phyloP scores from a whole-genome alignment of 83 land plant genomes.

The Thuja plicata region DNA sequence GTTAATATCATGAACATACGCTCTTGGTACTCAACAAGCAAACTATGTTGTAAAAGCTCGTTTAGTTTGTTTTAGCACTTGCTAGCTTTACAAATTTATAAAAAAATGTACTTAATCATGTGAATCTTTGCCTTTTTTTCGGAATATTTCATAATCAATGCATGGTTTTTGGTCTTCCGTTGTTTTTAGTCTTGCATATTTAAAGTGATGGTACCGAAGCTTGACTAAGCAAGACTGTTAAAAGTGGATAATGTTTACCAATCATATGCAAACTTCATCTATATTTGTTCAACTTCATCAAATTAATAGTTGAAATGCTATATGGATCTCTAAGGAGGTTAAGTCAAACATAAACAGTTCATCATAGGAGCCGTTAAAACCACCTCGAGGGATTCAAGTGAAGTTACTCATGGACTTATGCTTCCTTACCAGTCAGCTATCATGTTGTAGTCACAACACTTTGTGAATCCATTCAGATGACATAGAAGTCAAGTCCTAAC shows the following conservation, averaged over 20 bases:
- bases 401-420: neutral
- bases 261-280: neutral
- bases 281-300: neutral
- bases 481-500: neutral
- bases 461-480: neutral
- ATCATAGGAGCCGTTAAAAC: too few relatives aligned
- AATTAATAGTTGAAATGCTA: neutral
- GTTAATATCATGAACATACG: too few relatives aligned
- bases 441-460: neutral
- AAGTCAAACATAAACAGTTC: neutral
- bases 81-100: too few relatives aligned
- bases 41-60: too few relatives aligned
- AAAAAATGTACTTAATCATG: too few relatives aligned
- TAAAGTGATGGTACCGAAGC: neutral
- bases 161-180: too few relatives aligned
- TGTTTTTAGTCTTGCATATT: neutral
- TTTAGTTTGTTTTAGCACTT: too few relatives aligned
- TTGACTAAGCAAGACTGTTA: neutral
- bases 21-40: too few relatives aligned
- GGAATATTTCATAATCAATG: too few relatives aligned
- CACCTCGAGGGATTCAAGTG: neutral
- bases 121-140: too few relatives aligned
- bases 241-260: neutral
- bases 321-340: neutral
- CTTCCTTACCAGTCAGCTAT: neutral